Evolutionary conservation across 345 rosid genomes (phyloP).

Genomic region (Leavenworthia alabamica): DNA sequence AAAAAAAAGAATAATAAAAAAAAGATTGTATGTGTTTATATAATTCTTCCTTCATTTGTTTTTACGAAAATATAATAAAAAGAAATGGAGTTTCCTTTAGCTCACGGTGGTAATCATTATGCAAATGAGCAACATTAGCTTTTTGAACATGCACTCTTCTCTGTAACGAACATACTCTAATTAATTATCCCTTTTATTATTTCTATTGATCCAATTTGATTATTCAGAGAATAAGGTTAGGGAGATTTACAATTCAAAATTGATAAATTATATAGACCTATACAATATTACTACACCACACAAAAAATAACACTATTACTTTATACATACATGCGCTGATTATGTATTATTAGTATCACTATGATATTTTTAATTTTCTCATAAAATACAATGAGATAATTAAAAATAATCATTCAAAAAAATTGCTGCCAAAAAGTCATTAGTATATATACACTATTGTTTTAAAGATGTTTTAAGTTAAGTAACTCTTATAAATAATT

Average conservation of each 20-base stretch:
- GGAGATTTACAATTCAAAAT: neutral
- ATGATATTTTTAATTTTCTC: too few species aligned
- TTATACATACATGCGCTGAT: constrained; percentile 12
- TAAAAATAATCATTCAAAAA: neutral
- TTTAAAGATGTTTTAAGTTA: too few species aligned
- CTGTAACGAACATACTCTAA: neutral
- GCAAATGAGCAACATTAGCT: constrained; percentile 16
- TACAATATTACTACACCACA: neutral
- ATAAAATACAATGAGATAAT: too few species aligned
- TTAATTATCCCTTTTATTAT: neutral
- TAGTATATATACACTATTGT: too few species aligned
- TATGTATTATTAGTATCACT: constrained; percentile 15
- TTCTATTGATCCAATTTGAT: neutral
- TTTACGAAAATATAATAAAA: neutral
- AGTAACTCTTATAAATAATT: constrained; percentile 6
- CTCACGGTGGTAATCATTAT: constrained; percentile 12
- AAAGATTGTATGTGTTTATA: neutral
- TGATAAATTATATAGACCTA: neutral
- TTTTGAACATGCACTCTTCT: neutral
- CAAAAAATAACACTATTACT: neutral
- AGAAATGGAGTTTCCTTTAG: neutral
- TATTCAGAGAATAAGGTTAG: neutral
- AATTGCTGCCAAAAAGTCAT: constrained; percentile 16
- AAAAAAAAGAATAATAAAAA: neutral
- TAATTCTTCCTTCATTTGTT: neutral